Base-by-base conservation (phyloP, 2,329 filamentous ascomycete species). In the Talaromyces sp. region DNA sequence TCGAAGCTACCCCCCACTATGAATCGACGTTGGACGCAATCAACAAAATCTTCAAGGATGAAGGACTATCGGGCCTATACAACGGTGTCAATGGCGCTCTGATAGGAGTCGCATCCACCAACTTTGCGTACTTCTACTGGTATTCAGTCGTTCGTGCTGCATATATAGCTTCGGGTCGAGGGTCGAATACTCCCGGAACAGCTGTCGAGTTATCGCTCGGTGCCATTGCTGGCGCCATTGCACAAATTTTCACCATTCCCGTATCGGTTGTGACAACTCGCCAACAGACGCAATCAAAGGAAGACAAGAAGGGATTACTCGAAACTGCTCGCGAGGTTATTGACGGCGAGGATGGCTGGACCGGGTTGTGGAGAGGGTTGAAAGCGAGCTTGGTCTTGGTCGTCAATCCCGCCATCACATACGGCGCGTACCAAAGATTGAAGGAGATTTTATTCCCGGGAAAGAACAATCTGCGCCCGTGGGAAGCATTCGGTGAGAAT, bases 81-180 rank as follows among this genome's bases (percentile, higher is more conserved):
- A 88, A 91, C 61, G 95, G 95, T 67, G 93, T 99, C 76, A 85
- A 87, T 66, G 93, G 94, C 60, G 88, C 93, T 4, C 83, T 99
- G 19, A 81, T 98, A 60, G 95, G 95, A 62, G 95, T 99, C 41
- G 94, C 93, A 1, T 97, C 93, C 31, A 98, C 94, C 61, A 99
- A 99, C 79, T 99, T 99, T 76, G 95, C 95, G 73, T 99, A 99
- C 81, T 99, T 99, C 78, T 99, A 99, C 82, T 98, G 94, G 93
- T 98, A 98, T 78, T 94, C 92, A 5, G 81, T 95, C 33, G 92
- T 97, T 37, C 88, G 95, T 68, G 87, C 87, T 16, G 79, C 97
- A 22, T 98, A 98, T 77, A 79, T 91, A 69, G 79, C 81, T 19
- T 84, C 83, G 27, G 81, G 80, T 70, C 86, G 85, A 69, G 81